A percentile compares a stretch with the other conserved stretches of the same genome.
Conservation (phyloP, 2,329 filamentous ascomycete species). For the Pleoardoris graminearum region DNA sequence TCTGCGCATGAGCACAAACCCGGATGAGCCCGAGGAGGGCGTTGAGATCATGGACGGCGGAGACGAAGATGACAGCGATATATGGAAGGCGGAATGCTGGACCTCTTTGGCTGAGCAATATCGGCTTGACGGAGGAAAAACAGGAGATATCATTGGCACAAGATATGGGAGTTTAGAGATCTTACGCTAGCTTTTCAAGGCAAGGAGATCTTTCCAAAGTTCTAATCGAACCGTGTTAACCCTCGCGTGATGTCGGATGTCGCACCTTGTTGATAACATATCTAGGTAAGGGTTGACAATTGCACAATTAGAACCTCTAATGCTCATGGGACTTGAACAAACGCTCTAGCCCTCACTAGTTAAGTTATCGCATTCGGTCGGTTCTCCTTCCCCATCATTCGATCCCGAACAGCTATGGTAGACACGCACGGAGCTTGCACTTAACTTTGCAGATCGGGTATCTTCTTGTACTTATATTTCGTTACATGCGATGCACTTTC, state of each 20-base stretch:
- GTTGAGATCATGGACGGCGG: slow-evolving; percentile 8
- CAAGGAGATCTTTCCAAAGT: slow-evolving; percentile 15
- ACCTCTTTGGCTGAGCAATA: slow-evolving; percentile 7
- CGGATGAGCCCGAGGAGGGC: slow-evolving; percentile 4
- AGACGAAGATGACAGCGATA: slow-evolving; percentile 11
- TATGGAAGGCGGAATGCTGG: slow-evolving; percentile 14
- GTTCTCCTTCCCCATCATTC: no score
- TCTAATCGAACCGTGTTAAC: neutral
- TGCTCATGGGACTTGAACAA: no score
- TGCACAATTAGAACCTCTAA: no score
- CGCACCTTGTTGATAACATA: no score
- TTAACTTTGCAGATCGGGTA: no score
- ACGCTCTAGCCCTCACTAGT: no score
- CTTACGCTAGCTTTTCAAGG: slow-evolving; percentile 10
- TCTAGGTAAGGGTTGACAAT: no score
- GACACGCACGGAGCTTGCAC: no score
- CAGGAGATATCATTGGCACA: neutral
- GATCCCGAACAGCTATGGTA: no score
- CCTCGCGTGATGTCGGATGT: neutral
- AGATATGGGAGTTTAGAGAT: slow-evolving; percentile 21
- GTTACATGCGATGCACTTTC: no score
- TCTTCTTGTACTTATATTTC: no score
- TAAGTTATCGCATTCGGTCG: no score
- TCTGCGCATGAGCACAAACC: neutral
- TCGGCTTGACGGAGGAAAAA: slow-evolving; percentile 1